Evolutionary conservation across 352 stramenopile genomes (phyloP), one percentile per base, ranked within the genome.

Genomic region (Globisporangium iwayamae): DNA sequence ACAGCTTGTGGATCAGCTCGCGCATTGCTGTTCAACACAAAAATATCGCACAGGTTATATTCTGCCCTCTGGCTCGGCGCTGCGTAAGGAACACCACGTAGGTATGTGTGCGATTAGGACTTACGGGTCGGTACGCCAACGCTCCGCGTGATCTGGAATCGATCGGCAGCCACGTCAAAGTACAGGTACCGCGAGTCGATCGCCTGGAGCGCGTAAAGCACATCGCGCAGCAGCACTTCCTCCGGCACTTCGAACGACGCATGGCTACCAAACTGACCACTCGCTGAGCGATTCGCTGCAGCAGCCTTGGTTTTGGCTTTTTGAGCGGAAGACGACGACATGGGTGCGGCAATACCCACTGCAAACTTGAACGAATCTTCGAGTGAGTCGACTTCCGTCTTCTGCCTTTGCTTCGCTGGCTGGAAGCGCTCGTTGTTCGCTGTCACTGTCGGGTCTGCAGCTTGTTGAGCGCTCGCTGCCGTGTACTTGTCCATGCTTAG

Each of bases 111-210:
- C 3, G 7, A 36, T 36, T 8, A 8, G 32, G 18, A 83, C 83
- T 55, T 79, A 96, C 87, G 86, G 4, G 83, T 89, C 41, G 86
- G 83, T 2, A 96, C 84, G 4, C 84, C 80, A 8, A 87, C 84
- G 56, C 84, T 80, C 55, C 77, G 69, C 9, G 82, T 89, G 62
- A 96, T 90, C 63, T 94, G 84, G 63, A 94, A 94, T 20, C 82
- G 80, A 50, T 95, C 87, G 9, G 74, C 74, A 41, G 76, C 74
- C 6, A 78, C 71, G 52, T 96, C 87, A 71, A 94, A 94, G 66
- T 87, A 94, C 28, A 96, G 73, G 55, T 96, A 93, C 25, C 85
- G 83, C 14, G 91, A 97, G 52, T 98, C 93, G 57, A 98, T 97
- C 30, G 90, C 93, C 74, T 98, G 92, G 51, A 98, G 80, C 5